Base-by-base conservation (phyloP, 2,329 filamentous ascomycete species). In the Botrytis galanthina region DNA sequence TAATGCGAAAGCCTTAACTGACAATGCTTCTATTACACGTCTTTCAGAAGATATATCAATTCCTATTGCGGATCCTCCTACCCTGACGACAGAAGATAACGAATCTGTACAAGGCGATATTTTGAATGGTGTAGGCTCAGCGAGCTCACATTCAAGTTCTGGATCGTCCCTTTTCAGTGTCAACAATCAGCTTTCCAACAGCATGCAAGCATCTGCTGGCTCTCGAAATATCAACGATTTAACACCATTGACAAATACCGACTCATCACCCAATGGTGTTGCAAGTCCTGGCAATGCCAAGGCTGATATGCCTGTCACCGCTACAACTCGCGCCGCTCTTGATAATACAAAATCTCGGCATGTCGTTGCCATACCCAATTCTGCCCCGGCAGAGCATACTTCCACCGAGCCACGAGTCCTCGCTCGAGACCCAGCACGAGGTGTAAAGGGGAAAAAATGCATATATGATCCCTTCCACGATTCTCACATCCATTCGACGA, bases 71-170 rank as follows among this genome's bases (percentile, higher is more conserved):
- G 79, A 81, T 74, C 74, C 70, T 70, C 60, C 75, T 70, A 67
- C 74, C 61, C 70, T 75, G 32, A 64, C 73, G 61, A 74, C 75
- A 74, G 89, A 91, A 83, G 89, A 89, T 79, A 85, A 83, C 83
- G 89, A 90, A 77, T 88, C 86, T 75, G 80, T 85, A 74, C 84
- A 87, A 78, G 89, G 89, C 82, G 91, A 94, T 79, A 87, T 91
- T 71, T 86, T 92, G 80, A 92, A 91, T 82, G 90, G 89, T 75
- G 87, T 91, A 78, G 91, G 89, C 79, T 94, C 92, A 69, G 88
- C 90, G 73, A 93, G 90, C 83, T 94, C 92, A 73, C 87, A 91
- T 80, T 86, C 88, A 73, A 94, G 91, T 83, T 89, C 90, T 71
- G 87, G 87, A 69, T 93, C 91, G 62, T 93, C 93, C 72, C 86